Base-by-base conservation (phyloP, 169 alveolate genomes). In the Cryptosporidium felis region DNA sequence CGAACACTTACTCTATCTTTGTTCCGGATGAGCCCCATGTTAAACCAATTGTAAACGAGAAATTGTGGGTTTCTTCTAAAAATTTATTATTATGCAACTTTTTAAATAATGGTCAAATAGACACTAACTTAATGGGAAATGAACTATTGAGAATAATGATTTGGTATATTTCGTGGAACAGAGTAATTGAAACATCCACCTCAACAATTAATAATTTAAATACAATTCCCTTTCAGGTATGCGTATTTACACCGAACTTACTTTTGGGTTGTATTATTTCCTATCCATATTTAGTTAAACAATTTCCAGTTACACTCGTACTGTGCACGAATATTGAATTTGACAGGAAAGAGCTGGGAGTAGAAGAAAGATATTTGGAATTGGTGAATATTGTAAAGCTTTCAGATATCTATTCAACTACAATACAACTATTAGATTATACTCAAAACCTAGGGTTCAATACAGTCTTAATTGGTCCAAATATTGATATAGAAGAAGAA, bases 91-190 rank as follows among this genome's bases (percentile, higher is more conserved):
- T 10, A 2, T 40, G 32, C 28, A 38, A 30, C n/a, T 21, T 18
- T 26, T 9, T 49, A 32, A 28, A 5, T 44, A 16, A 18, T 1
- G 12, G 41, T 21, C 23, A 53, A 10, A n/a, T 32, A 36, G 59
- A 74, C 38, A 18, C 41, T 16, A 53, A 46, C 5, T 18, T 38
- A 18, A 44, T 67, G 40, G 63, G 60, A 12, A 56, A 6, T n/a
- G 53, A 74, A 9, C 9, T 74, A 0, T 53, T 74, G 14, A 74
- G 26, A 21, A 21, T 74, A 34, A 74, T 74, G 14, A 74, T 30
- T 38, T 74, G 85, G 85, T 56, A 56, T 21, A 51, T 74, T 53
- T 49, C 85, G 21, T 74, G 85, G 74, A 74, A 74, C 56, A 60
- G 34, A 49, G 21, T 41, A 30, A 3, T 53, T 2, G 85, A 53